Percentiles rank a stretch among this genome's conserved stretches.
phyloP scores from a whole-genome alignment of 306 rosid species.

The Sicyos edulis region DNA sequence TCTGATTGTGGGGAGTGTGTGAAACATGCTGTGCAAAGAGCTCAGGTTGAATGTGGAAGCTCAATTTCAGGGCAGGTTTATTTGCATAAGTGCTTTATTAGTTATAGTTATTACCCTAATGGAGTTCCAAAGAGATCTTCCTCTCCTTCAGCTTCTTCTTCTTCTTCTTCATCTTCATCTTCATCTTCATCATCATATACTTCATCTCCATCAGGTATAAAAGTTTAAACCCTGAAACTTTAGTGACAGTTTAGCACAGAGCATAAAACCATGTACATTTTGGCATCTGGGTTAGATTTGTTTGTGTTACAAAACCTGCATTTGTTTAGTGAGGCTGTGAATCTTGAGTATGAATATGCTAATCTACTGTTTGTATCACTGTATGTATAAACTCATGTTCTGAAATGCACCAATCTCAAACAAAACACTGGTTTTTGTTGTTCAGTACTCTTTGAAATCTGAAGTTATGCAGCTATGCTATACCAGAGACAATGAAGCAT shows the following conservation, averaged over 20 bases:
- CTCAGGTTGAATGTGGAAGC: constrained; percentile 81
- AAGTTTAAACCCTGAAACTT: not conserved
- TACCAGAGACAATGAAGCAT: not conserved
- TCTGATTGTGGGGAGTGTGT: constrained; percentile 80
- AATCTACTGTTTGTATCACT: not conserved
- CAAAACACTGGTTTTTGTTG: not conserved
- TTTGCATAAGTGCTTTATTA: constrained; percentile 77
- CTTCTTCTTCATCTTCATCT: constrained; percentile 22
- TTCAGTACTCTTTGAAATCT: not conserved
- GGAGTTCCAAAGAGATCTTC: constrained; percentile 80
- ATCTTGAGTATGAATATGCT: not conserved
- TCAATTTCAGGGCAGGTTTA: constrained; percentile 79
- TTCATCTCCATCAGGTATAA: constrained; percentile 24
- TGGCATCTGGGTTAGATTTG: not conserved
- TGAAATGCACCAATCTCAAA: not conserved
- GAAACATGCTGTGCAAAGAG: constrained; percentile 65
- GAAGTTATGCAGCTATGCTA: too few species aligned
- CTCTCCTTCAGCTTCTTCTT: constrained; percentile 35
- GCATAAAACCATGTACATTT: not conserved
- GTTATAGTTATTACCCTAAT: constrained; percentile 75
- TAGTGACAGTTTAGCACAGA: not conserved
- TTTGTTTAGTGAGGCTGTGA: not conserved
- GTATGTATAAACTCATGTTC: not conserved
- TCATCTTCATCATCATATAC: constrained; percentile 32
- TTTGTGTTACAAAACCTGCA: not conserved